Conservation (phyloP, 345 rosid genomes). For the Erodium maritimum region DNA sequence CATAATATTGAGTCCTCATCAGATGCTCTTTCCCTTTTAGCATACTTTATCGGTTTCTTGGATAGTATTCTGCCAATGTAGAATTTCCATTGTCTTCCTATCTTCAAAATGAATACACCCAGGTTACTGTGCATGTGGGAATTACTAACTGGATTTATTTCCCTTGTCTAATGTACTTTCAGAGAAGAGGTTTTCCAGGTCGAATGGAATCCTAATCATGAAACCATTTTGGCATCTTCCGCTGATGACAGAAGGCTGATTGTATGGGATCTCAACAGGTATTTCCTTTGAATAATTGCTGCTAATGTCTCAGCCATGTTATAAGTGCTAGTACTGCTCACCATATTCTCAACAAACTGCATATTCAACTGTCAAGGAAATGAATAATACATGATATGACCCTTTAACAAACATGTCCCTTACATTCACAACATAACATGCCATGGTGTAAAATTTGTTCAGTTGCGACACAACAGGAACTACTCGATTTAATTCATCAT, state of each 20-base stretch:
- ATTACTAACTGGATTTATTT: constrained; percentile 9
- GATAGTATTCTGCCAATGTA: not conserved
- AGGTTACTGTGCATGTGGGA: not conserved
- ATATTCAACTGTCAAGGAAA: too few relatives aligned
- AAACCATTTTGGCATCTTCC: constrained; percentile 81
- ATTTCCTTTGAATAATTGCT: constrained; percentile 3
- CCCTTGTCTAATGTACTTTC: constrained; percentile 4
- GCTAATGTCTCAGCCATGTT: not conserved
- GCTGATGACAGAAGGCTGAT: constrained; percentile 85
- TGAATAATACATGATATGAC: too few relatives aligned
- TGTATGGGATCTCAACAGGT: constrained; percentile 96
- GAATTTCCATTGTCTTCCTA: not conserved
- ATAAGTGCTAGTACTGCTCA: too few relatives aligned
- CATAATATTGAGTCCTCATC: not conserved
- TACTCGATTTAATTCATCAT: too few relatives aligned
- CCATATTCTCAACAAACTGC: too few relatives aligned
- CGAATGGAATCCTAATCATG: constrained; percentile 97
- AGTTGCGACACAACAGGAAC: too few relatives aligned
- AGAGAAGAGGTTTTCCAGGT: constrained; percentile 94
- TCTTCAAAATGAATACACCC: not conserved
- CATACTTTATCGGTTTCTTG: not conserved
- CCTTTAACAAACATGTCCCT: too few relatives aligned
- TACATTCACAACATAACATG: too few relatives aligned
- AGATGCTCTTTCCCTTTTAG: not conserved
- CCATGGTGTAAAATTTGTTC: too few relatives aligned